Conservation (phyloP, 768 basidiomycete species). For the Astraeus odoratus region DNA sequence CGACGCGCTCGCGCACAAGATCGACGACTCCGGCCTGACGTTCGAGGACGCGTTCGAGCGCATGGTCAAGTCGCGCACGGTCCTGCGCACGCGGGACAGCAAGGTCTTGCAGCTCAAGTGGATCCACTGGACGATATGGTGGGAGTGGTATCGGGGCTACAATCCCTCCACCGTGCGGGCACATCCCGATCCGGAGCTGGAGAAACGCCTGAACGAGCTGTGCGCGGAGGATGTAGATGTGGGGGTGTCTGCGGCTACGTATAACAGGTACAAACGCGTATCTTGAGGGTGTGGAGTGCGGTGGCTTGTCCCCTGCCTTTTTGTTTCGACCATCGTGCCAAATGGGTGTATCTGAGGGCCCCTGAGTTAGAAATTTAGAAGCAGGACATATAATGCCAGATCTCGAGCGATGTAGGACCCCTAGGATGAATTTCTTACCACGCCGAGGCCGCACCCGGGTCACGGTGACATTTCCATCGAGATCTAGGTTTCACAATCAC, state of each 20-base stretch:
- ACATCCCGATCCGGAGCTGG: constrained; percentile 19
- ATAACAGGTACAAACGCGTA: constrained; percentile 28
- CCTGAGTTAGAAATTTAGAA: no score
- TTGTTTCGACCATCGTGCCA: no score
- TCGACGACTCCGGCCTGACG: constrained; percentile 20
- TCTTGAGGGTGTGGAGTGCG: constrained; percentile 6
- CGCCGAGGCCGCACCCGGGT: no score
- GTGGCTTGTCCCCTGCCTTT: constrained; percentile 13
- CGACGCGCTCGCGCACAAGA: constrained; percentile 14
- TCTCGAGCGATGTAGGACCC: no score
- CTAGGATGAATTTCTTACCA: no score
- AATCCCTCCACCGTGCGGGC: constrained; percentile 11
- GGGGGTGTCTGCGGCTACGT: constrained; percentile 22
- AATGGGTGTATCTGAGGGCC: no score
- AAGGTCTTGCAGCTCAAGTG: constrained; percentile 23
- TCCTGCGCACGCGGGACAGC: constrained; percentile 15
- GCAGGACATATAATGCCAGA: no score
- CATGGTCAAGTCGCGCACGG: constrained; percentile 21
- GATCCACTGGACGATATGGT: constrained; percentile 29
- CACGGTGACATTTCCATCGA: no score
- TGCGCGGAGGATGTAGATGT: constrained; percentile 23
- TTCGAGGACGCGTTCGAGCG: constrained; percentile 21
- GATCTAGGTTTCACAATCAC: no score
- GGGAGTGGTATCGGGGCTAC: constrained; percentile 18
- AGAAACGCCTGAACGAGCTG: constrained; percentile 15